Base-by-base conservation (phyloP, 768 basidiomycete genomes). In the Boletus eberwhitei region DNA sequence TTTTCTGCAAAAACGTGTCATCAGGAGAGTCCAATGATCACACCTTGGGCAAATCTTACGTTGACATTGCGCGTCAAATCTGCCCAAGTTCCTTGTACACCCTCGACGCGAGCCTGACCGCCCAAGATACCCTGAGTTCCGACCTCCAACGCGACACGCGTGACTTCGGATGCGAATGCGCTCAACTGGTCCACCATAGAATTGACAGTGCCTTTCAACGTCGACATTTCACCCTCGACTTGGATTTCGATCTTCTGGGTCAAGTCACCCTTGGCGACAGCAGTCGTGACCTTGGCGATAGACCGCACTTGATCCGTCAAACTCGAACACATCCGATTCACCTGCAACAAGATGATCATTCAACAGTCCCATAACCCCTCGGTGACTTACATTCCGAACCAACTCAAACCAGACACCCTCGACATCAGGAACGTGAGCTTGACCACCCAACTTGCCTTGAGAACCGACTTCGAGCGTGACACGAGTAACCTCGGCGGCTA, bases 121-220 rank as follows among this genome's bases (percentile, higher is more conserved):
- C 94, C 93, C 60, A 95, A 75, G 42, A 91, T 91, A 65, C 90
- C 93, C 63, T 93, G 87, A 4, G 93, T 93, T 22, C 93, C 93
- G 64, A 94, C 92, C 62, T 94, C 92, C 67, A 90, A 72, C 2
- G 93, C 91, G 45, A 96, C 88, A 58, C 89, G 79, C 6, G 86
- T 89, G 29, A 89, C 83, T 59, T 94, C 92, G 3, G 82, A 84
- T 14, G 92, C 90, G 66, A 95, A 95, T 5, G 88, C 89, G 61
- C 88, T 85, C 59, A 95, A 71, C 52, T 89, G 88, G 68, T 92
- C 91, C 68, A 95, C 91, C 93, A 97, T 97, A n/a, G 86, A 87
- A 64, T 95, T 95, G 59, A 93, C 89, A 12, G 90, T 92, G 21
- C 81, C 75, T 67, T 90, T 90, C 71, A 92, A 77, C 16, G 88